A percentile compares a stretch with the other conserved stretches of the same genome.
Evolutionary conservation across 164 flowering plant genomes (phyloP).

Genomic region (Piper betle): DNA sequence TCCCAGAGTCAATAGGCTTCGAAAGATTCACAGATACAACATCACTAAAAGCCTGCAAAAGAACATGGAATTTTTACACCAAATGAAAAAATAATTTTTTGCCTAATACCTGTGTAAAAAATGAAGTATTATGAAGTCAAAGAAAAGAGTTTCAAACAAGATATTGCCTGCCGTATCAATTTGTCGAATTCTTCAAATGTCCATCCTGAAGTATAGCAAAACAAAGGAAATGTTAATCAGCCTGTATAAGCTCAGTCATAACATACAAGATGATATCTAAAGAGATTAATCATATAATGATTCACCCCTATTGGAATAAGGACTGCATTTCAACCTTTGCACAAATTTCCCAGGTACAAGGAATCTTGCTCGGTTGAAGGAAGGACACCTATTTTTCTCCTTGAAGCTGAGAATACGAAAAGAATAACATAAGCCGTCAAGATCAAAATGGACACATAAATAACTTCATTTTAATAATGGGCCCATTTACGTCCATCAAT

Average conservation of each 20-base stretch:
- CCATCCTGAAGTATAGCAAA: conserved; percentile 19
- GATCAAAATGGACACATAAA: background rate
- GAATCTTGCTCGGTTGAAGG: conserved; percentile 27
- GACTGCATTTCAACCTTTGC: conserved; percentile 20
- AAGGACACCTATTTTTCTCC: conserved; percentile 33
- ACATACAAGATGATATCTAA: background rate
- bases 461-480: background rate
- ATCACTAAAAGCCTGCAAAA: conserved; percentile 25
- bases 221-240: background rate
- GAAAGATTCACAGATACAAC: conserved; percentile 30
- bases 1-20: conserved; percentile 11
- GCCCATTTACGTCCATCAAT: background rate
- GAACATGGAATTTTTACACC: background rate
- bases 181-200: conserved; percentile 26
- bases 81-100: background rate
- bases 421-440: background rate
- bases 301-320: background rate
- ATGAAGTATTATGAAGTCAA: background rate
- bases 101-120: too few relatives aligned
- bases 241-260: background rate
- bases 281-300: background rate
- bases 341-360: conserved; percentile 27
- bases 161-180: conserved; percentile 24
- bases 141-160: background rate
- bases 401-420: conserved; percentile 16